A percentile compares a stretch with the other conserved stretches of the same genome.
These are phyloP conservation scores for Bipolaris cookei DNA, from an alignment of 2,329 filamentous ascomycete genomes.

Conservation along the genomic window DNA sequence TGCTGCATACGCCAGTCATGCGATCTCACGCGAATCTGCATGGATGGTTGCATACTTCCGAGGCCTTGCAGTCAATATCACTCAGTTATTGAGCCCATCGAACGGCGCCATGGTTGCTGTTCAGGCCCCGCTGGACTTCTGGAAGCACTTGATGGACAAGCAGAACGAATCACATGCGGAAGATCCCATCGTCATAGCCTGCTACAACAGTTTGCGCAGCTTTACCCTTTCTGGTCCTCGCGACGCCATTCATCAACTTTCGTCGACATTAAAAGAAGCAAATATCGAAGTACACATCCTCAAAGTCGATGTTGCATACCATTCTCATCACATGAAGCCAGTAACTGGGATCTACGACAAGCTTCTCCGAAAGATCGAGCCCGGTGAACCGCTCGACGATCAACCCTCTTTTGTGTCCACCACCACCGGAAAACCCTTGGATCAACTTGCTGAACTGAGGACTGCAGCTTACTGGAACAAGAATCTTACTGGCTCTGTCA, in stretches of 20 bases:
- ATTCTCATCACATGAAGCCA: slow-evolving; percentile 52
- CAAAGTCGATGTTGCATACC: slow-evolving; percentile 54
- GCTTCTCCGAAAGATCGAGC: slow-evolving; percentile 9
- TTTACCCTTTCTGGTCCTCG: slow-evolving; percentile 20
- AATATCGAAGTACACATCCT: slow-evolving; percentile 49
- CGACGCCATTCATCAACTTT: slow-evolving; percentile 45
- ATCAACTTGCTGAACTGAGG: not conserved
- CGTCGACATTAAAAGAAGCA: slow-evolving; percentile 42
- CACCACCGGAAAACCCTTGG: slow-evolving; percentile 13
- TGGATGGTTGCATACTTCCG: slow-evolving; percentile 25
- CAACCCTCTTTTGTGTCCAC: slow-evolving; percentile 14
- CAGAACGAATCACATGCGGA: slow-evolving; percentile 1
- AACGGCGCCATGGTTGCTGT: slow-evolving; percentile 34
- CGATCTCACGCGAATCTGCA: slow-evolving; percentile 19
- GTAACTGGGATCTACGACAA: slow-evolving; percentile 25
- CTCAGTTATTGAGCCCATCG: slow-evolving; percentile 50
- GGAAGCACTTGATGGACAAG: slow-evolving; percentile 12
- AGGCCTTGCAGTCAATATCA: slow-evolving; percentile 17
- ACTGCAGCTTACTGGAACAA: slow-evolving; percentile 23
- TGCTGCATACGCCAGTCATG: slow-evolving; percentile 35
- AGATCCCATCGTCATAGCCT: slow-evolving; percentile 23
- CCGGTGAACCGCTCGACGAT: not conserved
- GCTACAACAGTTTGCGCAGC: slow-evolving; percentile 48
- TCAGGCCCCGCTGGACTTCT: slow-evolving; percentile 16
- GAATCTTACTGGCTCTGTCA: slow-evolving; percentile 23